Conservation (phyloP, 768 basidiomycete genomes). For the Termitomyces heimii region DNA sequence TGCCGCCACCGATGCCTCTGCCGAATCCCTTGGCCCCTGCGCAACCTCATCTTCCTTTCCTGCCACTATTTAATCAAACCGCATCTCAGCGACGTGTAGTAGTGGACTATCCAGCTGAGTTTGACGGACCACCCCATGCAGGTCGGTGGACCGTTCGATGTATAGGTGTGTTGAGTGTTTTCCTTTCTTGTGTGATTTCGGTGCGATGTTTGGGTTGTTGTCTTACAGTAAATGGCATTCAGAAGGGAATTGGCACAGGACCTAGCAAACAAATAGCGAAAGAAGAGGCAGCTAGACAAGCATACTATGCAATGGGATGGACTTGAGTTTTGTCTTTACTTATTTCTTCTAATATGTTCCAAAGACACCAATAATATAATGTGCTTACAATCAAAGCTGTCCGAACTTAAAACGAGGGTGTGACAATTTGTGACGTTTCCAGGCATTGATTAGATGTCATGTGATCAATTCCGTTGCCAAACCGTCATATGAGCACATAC, state of each 20-base stretch:
- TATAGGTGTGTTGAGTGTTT: slow-evolving; percentile 44
- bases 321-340: slow-evolving; percentile 23
- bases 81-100: slow-evolving; percentile 58
- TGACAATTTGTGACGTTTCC: no score
- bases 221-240: slow-evolving; percentile 59
- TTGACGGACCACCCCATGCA: slow-evolving; percentile 63
- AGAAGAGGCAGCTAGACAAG: slow-evolving; percentile 69
- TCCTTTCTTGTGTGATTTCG: background rate
- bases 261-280: slow-evolving; percentile 71
- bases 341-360: background rate
- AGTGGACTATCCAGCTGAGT: slow-evolving; percentile 55
- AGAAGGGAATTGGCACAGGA: slow-evolving; percentile 60
- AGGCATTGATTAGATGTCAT: no score
- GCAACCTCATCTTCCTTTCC: slow-evolving; percentile 56
- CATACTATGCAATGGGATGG: slow-evolving; percentile 76
- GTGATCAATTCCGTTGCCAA: no score
- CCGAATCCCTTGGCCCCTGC: slow-evolving; percentile 60
- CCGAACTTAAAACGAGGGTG: no score
- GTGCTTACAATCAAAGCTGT: no score
- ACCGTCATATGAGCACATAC: background rate
- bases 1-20: slow-evolving; percentile 15
- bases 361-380: background rate
- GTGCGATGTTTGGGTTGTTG: slow-evolving; percentile 1
- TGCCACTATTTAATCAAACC: slow-evolving; percentile 72
- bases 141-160: slow-evolving; percentile 64